Evolutionary conservation across 2,329 filamentous ascomycete species (phyloP), one percentile per base, ranked within the genome.

Genomic region (Penicillium sp.): DNA sequence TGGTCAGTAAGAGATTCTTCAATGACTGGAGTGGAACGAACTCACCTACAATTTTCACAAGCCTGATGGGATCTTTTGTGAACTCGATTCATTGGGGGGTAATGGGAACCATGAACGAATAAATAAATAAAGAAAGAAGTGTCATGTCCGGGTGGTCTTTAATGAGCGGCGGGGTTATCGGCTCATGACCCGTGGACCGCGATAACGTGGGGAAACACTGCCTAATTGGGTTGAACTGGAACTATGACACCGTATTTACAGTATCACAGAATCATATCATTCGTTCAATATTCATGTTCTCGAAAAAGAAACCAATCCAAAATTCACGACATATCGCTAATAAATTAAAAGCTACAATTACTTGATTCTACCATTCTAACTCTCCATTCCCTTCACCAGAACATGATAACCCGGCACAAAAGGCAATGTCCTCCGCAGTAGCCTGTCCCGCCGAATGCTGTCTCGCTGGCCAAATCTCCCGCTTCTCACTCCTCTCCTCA

Each of bases 401-500:
- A 29, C 57, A 60, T 27, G 59, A 60, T 51, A 71, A 46, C 23
- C 59, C 63, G 9, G 65, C 62, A 50, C 69, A 72, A 53, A 73
- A 69, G 6, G 62, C 61, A 26, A 69, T 50, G 53, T 74, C 72
- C 33, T 74, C 65, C 42, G 63, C 55, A 44, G 64, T 72, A 13
- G 60, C 58, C 3, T 57, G 39, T 7, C 68, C 69, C 8, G 55
- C 58, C 31, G 60, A 53, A 10, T 63, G 64, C 55, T 73, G 72
- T 35, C 68, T 57, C 7, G 82, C 81, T 0, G 83, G 83, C 81
- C 81, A 84, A 48, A 84, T 81, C 68, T 84, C 78, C 37, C 68
- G 62, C 8, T 75, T 76, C 0, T 67, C 74, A 11, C 71, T 73
- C 58, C 77, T 72, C 65, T 85, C 82, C 29, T 72, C 71, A 53